Percentiles rank a stretch among this genome's conserved stretches.
phyloP scores from a whole-genome alignment of 116 monocot species.

The Phalaenopsis hybrid region DNA sequence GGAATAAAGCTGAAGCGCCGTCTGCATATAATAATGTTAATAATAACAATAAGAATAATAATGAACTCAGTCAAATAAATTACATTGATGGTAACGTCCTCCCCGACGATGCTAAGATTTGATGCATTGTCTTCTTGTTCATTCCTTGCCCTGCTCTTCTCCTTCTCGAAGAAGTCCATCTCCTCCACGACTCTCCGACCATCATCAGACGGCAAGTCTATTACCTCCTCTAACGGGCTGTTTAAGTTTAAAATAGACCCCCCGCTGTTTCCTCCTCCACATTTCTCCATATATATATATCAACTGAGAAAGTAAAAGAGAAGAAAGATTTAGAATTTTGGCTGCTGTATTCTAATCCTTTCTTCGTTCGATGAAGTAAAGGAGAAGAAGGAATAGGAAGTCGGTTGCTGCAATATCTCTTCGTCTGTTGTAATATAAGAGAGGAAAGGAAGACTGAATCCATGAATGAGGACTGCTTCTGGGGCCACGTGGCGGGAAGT shows the following conservation, averaged over 20 bases:
- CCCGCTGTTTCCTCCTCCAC: constrained; percentile 22
- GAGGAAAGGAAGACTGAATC: background rate
- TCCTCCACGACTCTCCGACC: constrained; percentile 14
- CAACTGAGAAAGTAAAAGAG: background rate
- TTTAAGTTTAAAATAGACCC: constrained; percentile 5
- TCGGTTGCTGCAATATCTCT: background rate
- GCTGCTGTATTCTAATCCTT: no score
- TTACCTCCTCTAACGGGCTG: background rate
- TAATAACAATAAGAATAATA: no score
- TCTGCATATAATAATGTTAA: background rate
- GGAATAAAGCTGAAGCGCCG: background rate
- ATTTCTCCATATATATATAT: constrained; percentile 20
- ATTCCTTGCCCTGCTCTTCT: constrained; percentile 17
- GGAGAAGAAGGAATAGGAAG: background rate
- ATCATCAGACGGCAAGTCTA: constrained; percentile 16
- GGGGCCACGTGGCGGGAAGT: background rate
- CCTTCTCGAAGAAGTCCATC: constrained; percentile 77
- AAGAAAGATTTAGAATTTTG: no score
- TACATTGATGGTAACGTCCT: constrained; percentile 66
- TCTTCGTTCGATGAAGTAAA: background rate
- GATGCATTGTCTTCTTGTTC: background rate
- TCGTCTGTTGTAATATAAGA: background rate
- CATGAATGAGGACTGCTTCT: background rate
- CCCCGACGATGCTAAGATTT: constrained; percentile 39
- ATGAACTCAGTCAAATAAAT: no score